These are phyloP conservation scores for Acanthamoeba polyphaga DNA, from an alignment of 208 protist species.

Conservation along the genomic window DNA sequence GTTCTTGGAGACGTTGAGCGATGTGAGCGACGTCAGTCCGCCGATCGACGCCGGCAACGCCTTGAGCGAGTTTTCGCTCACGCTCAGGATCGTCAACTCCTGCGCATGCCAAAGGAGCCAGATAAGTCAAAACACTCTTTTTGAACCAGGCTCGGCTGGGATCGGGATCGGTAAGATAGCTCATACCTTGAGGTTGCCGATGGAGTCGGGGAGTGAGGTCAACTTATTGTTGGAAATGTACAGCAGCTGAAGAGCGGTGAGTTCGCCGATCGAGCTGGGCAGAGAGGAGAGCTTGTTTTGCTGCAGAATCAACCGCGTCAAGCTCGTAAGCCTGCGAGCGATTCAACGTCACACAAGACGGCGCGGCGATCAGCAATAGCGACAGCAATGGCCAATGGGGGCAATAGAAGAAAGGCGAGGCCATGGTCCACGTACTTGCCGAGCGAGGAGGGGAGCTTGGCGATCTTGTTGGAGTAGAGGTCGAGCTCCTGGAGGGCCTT, in stretches of 20 bases:
- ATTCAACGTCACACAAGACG: too few relatives aligned
- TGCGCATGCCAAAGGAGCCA: not conserved
- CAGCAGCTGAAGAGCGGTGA: constrained; percentile 61
- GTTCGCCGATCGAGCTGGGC: constrained; percentile 48
- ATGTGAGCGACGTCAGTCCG: constrained; percentile 29
- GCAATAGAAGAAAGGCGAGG: too few relatives aligned
- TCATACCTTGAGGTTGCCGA: constrained; percentile 60
- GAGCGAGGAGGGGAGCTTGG: constrained; percentile 52
- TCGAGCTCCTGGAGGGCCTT: constrained; percentile 60
- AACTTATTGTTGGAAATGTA: constrained; percentile 45
- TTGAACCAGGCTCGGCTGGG: too few relatives aligned
- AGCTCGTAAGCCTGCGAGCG: not conserved
- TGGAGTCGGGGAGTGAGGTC: constrained; percentile 19
- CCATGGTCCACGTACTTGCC: constrained; percentile 18
- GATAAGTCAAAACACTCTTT: too few relatives aligned
- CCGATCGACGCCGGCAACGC: constrained; percentile 29
- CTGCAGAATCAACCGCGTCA: constrained; percentile 43
- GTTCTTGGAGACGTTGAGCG: constrained; percentile 59
- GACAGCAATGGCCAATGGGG: too few relatives aligned
- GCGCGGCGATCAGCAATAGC: too few relatives aligned
- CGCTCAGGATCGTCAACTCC: constrained; percentile 60
- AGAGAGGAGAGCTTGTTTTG: constrained; percentile 60
- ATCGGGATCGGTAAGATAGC: too few relatives aligned
- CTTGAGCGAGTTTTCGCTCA: constrained; percentile 48
- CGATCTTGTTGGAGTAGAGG: constrained; percentile 67